Base-by-base conservation (phyloP, 345 rosid genomes). In the Linum usitatissimum region DNA sequence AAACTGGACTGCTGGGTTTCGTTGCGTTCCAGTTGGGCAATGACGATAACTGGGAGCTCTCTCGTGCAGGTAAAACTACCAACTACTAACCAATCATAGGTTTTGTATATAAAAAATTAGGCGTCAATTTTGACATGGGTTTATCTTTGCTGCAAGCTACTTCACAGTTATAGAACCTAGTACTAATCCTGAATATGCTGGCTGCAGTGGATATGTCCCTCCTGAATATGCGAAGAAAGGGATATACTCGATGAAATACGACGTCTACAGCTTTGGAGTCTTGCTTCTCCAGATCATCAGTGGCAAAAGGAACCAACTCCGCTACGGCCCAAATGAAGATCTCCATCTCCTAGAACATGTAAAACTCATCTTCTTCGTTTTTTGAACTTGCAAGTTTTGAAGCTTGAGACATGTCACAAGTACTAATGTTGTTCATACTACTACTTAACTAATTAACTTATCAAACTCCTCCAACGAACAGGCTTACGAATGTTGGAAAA, bases 191-290 rank as follows among this genome's bases (percentile, higher is more conserved):
- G 39, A 1, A 23, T 38, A 3, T 58, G 34, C 30, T 28, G 28
- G 3, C 10, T 74, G 62, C 72, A 76, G 84, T 30, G 80, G 87
- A 18, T 80, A 76, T 23, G 62, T 76, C 69, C 83, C 87, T 51
- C 83, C 87, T 9, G 84, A 80, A 66, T 83, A 78, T 28, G 84
- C 69, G 17, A 70, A 39, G 36, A 73, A 58, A 6, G 83, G 87
- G 4, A 65, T 62, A 31, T 83, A 83, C 61, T 78, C 84, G 10
- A 72, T 66, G 66, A 83, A 83, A 54, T 76, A 68, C 14, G 84
- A 83, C 2, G 75, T 83, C 28, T 83, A 74, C 42, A 80, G 84
- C 66, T 83, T 80, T 6, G 84, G 87, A 62, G 79, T 83, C 55
- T 55, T 83, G 4, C 78, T 83, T 34, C 64, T 80, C 61, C 84